These are phyloP conservation scores for Schoenoplectus triqueter DNA, from an alignment of 202 grass and related monocot genomes.

Conservation along the genomic window DNA sequence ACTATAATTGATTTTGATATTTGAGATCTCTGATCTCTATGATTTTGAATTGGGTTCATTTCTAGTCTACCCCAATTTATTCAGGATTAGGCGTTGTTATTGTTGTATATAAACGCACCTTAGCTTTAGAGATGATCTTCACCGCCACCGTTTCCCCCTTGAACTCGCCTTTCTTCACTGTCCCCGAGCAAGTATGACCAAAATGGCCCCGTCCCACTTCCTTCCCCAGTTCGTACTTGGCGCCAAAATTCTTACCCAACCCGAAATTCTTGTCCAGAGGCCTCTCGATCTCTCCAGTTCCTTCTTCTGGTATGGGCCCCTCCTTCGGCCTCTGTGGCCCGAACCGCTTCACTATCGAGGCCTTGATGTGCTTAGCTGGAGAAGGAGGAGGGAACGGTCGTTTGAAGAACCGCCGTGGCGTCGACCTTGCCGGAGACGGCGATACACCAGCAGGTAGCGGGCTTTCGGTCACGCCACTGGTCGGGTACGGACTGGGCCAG, in stretches of 20 bases:
- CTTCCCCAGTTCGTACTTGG: slow-evolving; percentile 96
- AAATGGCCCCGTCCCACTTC: slow-evolving; percentile 97
- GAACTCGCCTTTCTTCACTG: slow-evolving; percentile 81
- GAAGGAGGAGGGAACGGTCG: slow-evolving; percentile 92
- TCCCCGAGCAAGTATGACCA: slow-evolving; percentile 85
- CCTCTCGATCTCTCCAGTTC: slow-evolving; percentile 56
- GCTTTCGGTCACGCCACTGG: slow-evolving; percentile 42
- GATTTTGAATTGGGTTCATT: too few species aligned
- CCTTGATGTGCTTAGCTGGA: slow-evolving; percentile 90
- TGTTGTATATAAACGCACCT: slow-evolving; percentile 50
- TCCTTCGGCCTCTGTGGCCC: slow-evolving; percentile 78
- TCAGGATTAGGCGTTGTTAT: too few species aligned
- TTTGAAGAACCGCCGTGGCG: slow-evolving; percentile 85
- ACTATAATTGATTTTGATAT: too few species aligned
- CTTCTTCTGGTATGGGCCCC: slow-evolving; percentile 80
- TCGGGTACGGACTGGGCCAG: slow-evolving; percentile 82
- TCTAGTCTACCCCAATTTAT: too few species aligned
- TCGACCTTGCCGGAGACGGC: slow-evolving; percentile 74
- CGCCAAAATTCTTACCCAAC: slow-evolving; percentile 84
- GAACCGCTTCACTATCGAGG: slow-evolving; percentile 76
- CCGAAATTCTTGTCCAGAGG: slow-evolving; percentile 93
- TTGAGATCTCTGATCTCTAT: too few species aligned
- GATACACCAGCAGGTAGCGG: slow-evolving; percentile 76
- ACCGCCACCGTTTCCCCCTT: slow-evolving; percentile 87
- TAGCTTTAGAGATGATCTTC: slow-evolving; percentile 98